A percentile compares a stretch with the other conserved stretches of the same genome.
phyloP scores from a whole-genome alignment of 345 rosid species.

The Ceriops decandra region DNA sequence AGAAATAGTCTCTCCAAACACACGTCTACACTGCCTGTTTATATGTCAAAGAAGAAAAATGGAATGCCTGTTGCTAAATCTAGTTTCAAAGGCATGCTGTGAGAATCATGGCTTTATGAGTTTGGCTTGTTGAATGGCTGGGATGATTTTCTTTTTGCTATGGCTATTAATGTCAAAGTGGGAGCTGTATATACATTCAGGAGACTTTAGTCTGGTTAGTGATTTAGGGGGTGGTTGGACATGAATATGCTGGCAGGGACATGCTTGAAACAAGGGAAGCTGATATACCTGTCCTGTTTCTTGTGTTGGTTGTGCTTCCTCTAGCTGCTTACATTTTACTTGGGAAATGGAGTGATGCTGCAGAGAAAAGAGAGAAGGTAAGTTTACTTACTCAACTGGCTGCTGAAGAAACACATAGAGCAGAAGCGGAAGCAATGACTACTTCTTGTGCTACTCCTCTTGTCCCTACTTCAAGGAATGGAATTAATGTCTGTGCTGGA shows the following conservation, averaged over 20 bases:
- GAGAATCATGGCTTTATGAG: too few species aligned
- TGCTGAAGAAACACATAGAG: slow-evolving; percentile 70
- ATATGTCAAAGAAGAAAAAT: too few species aligned
- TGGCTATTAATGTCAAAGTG: neutral
- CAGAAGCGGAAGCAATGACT: slow-evolving; percentile 54
- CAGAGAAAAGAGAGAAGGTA: slow-evolving; percentile 56
- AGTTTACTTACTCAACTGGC: slow-evolving; percentile 66
- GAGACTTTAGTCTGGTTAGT: slow-evolving; percentile 24
- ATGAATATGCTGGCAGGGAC: slow-evolving; percentile 75
- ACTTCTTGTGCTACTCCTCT: slow-evolving; percentile 37
- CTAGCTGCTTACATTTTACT: slow-evolving; percentile 65
- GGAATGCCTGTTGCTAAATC: too few species aligned
- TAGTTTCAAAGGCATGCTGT: too few species aligned
- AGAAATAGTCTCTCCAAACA: too few species aligned
- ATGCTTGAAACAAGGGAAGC: slow-evolving; percentile 96
- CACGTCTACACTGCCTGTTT: too few species aligned
- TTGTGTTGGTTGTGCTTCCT: slow-evolving; percentile 83
- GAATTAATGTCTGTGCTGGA: slow-evolving; percentile 57
- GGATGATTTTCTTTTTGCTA: neutral
- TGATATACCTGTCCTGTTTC: slow-evolving; percentile 66
- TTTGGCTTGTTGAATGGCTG: neutral
- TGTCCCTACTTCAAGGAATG: slow-evolving; percentile 40
- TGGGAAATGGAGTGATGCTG: slow-evolving; percentile 81
- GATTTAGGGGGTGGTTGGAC: slow-evolving; percentile 40
- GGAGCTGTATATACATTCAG: slow-evolving; percentile 24